Base-by-base conservation (phyloP, 192 early-diverging fungal genomes). In the Fimicolochytrium jonesii region DNA sequence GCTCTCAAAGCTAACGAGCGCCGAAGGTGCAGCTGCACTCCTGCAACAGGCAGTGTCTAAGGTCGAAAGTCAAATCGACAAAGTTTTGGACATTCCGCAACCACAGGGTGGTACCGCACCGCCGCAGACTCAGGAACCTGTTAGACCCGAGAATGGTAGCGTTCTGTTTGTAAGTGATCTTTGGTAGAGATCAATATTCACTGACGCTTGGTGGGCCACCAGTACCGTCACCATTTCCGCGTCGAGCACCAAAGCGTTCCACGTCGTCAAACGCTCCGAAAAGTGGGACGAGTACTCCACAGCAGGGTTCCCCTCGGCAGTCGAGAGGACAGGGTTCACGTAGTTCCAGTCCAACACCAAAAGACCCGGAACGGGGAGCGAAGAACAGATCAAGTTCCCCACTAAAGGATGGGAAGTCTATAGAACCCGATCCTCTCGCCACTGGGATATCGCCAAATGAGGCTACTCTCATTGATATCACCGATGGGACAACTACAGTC, bases 21-120 rank as follows among this genome's bases (percentile, higher is more conserved):
- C 48, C 26, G 67, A 69, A 30, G 42, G 42, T 26, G 67, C 67
- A 15, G 59, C 58, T 7, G 67, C 67, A 30, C 79, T 88, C 54
- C 71, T 91, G 43, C 88, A 90, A 54, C 84, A 83, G 62, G 88
- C 88, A 4, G 78, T 90, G 17, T 86, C 84, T 13, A 79, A 79
- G 45, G 82, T 91, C 29, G 90, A 91, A 66, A 88, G 81, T 15
- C 79, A 84, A 36, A 78, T 91, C 37, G 88, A 89, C 73, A 86
- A 81, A 18, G 81, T 88, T 43, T 73, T 89, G 7, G 90, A 90
- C 56, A 73, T 84, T 33, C 79, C 78, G 4, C 44, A 42, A 17
- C 26, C 53, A 17, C 30, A 56, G 36, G 31, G 11, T 36, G 29
- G 17, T 36, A 36, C 15, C 41, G 41, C 15, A 42, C 15, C 17